phyloP scores from a whole-genome alignment of 306 rosid species.

The Ormosia emarginata region DNA sequence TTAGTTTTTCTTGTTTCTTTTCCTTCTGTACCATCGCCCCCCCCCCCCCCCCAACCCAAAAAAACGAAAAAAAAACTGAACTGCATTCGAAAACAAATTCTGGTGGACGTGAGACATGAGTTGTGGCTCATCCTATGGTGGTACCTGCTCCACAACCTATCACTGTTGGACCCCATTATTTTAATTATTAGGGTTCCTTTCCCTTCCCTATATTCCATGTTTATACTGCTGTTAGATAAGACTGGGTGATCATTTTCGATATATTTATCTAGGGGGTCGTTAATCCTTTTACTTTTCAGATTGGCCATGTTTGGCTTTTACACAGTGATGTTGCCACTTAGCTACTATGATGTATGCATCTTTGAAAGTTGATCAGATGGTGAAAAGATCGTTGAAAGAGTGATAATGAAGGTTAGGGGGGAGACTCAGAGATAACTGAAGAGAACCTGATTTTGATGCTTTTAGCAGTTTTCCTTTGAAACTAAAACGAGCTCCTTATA shows the following conservation, averaged over 20 bases:
- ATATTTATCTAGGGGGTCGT: neutral
- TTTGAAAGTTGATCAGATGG: neutral
- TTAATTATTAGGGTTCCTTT: neutral
- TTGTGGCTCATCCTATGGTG: conserved; percentile 2
- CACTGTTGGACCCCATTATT: neutral
- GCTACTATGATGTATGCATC: neutral
- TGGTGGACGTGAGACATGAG: neutral
- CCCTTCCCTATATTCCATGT: neutral
- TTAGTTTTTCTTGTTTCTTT: neutral
- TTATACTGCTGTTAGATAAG: conserved; percentile 1
- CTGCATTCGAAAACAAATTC: neutral
- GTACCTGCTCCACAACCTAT: neutral
- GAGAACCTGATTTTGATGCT: conserved; percentile 9
- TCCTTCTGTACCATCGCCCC: neutral
- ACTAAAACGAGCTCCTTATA: neutral
- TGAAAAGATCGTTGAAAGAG: neutral
- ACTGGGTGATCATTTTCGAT: neutral
- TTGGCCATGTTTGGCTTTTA: neutral
- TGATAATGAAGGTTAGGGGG: neutral
- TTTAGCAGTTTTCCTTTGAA: conserved; percentile 9
- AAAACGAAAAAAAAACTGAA: neutral
- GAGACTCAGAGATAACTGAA: neutral
- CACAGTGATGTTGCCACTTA: conserved; percentile 18
- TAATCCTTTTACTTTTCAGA: neutral
- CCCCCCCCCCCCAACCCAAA: too few species aligned